phyloP scores from a whole-genome alignment of 768 basidiomycete genomes.

The Pleurotus platypus region DNA sequence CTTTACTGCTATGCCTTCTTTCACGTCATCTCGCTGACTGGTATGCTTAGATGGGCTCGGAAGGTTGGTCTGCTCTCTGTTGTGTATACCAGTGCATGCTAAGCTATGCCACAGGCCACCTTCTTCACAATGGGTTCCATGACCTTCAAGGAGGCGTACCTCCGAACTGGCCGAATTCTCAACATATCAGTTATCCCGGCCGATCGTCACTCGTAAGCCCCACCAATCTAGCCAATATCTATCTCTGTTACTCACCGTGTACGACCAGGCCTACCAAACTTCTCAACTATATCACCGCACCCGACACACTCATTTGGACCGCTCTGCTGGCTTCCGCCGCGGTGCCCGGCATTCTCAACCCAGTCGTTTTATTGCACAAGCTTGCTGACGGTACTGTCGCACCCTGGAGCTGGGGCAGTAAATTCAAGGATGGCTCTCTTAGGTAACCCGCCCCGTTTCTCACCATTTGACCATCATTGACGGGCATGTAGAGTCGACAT shows the following conservation, averaged over 20 bases:
- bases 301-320: conserved; percentile 84
- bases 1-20: conserved; percentile 3
- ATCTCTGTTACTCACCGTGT: no score
- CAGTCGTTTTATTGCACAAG: conserved; percentile 95
- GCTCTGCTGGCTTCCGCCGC: conserved; percentile 86
- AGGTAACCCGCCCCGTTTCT: conserved; percentile 39
- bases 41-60: conserved; percentile 65
- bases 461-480: conserved; percentile 12
- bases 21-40: conserved; percentile 4
- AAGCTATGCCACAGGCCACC: conserved; percentile 44
- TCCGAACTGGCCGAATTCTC: conserved; percentile 87
- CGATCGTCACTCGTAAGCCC: conserved; percentile 74
- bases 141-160: conserved; percentile 94
- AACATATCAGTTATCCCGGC: conserved; percentile 93
- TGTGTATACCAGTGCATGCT: background rate
- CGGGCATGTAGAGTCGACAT: conserved; percentile 77
- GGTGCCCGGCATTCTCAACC: conserved; percentile 92
- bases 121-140: conserved; percentile 93
- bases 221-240: no score
- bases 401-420: conserved; percentile 94
- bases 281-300: conserved; percentile 94
- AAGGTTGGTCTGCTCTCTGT: conserved; percentile 50
- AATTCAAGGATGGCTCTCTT: conserved; percentile 91
- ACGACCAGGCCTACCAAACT: conserved; percentile 81
- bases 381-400: conserved; percentile 72